Conservation (phyloP, 495 filamentous ascomycete genomes). For the Xylaria venustula region DNA sequence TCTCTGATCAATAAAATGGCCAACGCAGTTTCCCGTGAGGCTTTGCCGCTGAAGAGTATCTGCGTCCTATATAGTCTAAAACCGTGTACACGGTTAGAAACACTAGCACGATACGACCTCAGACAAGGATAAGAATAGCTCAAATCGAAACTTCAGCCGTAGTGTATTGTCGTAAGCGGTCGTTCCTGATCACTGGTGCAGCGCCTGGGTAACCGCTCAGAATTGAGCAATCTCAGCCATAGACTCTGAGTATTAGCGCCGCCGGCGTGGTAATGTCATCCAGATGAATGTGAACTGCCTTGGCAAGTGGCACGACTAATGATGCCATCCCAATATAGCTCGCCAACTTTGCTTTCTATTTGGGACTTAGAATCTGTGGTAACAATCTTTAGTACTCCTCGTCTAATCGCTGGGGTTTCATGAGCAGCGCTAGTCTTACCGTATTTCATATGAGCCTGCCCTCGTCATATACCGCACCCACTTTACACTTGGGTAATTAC, state of each 20-base stretch:
- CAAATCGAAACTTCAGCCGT: neutral
- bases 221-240: neutral
- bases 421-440: conserved; percentile 40
- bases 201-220: neutral
- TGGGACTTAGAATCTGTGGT: conserved; percentile 9
- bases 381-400: neutral
- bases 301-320: neutral
- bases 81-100: neutral
- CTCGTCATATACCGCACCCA: conserved; percentile 99
- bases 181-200: neutral
- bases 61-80: neutral
- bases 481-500: conserved; percentile 96
- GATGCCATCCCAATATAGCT: neutral
- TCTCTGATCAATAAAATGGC: too few species aligned
- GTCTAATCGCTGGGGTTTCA: neutral
- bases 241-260: neutral
- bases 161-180: neutral
- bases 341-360: neutral
- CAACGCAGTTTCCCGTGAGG: neutral
- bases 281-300: neutral
- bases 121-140: neutral
- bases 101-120: neutral
- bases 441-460: conserved; percentile 78
- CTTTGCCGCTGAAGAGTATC: neutral
- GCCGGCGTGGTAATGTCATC: neutral